Base-by-base conservation (phyloP, 2,329 filamentous ascomycete genomes). In the Colletotrichum euphorbiae region DNA sequence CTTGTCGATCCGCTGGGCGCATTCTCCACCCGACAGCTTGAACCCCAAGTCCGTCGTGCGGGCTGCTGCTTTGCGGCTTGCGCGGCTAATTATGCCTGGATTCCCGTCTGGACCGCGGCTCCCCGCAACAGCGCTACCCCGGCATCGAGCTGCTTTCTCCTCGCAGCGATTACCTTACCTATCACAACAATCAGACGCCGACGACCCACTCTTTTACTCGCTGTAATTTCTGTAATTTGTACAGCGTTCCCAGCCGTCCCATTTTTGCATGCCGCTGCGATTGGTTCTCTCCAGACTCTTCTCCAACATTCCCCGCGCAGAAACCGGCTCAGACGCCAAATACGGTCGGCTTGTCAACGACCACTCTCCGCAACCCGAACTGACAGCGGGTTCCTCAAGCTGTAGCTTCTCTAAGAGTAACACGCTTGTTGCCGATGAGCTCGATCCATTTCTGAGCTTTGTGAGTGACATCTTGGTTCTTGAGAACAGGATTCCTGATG, bases 1-100 rank as follows among this genome's bases (percentile, higher is more conserved):
- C 40, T 52, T 52, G 38, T 8, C 36, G 46, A 60, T 40, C 56
- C 31, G 28, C 46, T 46, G 24, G 24, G 42, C 56, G 59, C 48
- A 46, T 31, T 28, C 33, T 40, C 55, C 62, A 65, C 55, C 46
- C 62, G 45, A 52, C 62, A 65, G 55, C 55, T 45, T 19, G 40
- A 17, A 52, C 61, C 46, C 56, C 57, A 36, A 36, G 17, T 52
- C 36, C 33, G 54, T 28, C 17, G 15, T n/a, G n/a, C n/a, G n/a
- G n/a, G 28, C 48, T 52, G 48, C 21, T 24, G 17, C 48, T 21
- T 21, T 4, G 21, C 2, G 21, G 21, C 21, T n/a, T n/a, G n/a
- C n/a, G n/a, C n/a, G n/a, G 21, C 21, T 21, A 21, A 3, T 4
- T 21, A 21, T 21, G 21, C 21, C 21, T 21, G 21, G n/a, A n/a